phyloP scores from a whole-genome alignment of 202 grass and related monocot genomes.

The Musa balbisiana region DNA sequence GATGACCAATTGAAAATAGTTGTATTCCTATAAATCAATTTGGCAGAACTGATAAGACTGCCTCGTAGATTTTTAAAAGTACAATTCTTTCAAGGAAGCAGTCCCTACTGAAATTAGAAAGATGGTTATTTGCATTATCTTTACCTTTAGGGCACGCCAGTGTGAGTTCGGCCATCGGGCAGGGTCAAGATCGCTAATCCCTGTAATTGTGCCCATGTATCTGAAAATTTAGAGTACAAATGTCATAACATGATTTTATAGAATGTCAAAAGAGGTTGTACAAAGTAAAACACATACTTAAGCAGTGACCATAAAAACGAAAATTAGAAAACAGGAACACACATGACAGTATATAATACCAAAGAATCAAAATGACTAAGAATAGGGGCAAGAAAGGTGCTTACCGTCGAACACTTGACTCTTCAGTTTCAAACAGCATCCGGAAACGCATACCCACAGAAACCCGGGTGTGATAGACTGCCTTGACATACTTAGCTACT shows the following conservation, averaged over 20 bases:
- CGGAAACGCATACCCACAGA: conserved; percentile 21
- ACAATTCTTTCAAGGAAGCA: background rate
- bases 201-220: conserved; percentile 25
- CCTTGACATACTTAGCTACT: conserved; percentile 21
- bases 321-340: too few species aligned
- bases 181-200: conserved; percentile 20
- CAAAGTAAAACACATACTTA: too few species aligned
- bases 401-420: conserved; percentile 22
- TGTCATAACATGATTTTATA: background rate
- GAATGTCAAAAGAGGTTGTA: background rate
- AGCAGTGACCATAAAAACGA: too few species aligned
- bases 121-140: background rate
- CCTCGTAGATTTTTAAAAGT: background rate
- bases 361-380: background rate
- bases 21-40: background rate
- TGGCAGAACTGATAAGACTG: background rate
- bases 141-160: conserved; percentile 18
- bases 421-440: conserved; percentile 22
- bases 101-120: background rate
- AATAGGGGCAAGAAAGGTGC: background rate
- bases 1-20: background rate
- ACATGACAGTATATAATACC: too few species aligned
- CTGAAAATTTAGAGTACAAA: background rate
- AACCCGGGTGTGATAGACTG: conserved; percentile 22
- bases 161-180: conserved; percentile 18